Evolutionary conservation across 108 stramenopile genomes (phyloP).

Genomic region (Pelagomonas calceolata): DNA sequence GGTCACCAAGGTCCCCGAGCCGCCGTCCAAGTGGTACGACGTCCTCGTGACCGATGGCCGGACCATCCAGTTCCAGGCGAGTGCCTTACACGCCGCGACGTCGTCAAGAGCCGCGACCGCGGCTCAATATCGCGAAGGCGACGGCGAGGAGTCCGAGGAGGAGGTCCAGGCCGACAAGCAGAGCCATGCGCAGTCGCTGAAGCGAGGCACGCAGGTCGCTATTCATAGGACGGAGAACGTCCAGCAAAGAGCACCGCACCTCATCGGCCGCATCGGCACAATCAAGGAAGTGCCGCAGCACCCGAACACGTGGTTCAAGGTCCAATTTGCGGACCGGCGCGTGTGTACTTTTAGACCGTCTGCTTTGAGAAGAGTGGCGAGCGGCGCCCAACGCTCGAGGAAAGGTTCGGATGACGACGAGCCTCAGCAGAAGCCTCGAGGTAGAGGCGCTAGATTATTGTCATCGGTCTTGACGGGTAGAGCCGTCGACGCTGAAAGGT

Average conservation of each 20-base stretch:
- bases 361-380: constrained; percentile 1
- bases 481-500: constrained; percentile 24
- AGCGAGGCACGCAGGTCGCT: too few species aligned
- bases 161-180: too few species aligned
- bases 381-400: too few species aligned
- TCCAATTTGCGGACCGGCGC: constrained; percentile 3
- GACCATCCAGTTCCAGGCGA: neutral
- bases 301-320: constrained; percentile 21
- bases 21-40: neutral
- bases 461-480: too few species aligned
- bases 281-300: constrained; percentile 9
- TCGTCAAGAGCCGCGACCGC: too few species aligned
- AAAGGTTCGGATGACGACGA: too few species aligned
- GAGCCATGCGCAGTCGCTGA: too few species aligned
- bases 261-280: neutral
- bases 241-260: neutral
- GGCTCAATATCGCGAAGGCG: too few species aligned
- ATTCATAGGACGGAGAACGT: neutral
- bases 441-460: too few species aligned
- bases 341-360: constrained; percentile 12
- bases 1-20: too few species aligned
- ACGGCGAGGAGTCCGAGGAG: too few species aligned
- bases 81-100: neutral
- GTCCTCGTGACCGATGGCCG: neutral
- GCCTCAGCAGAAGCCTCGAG: too few species aligned